Conservation (phyloP, 805 yeast species). For the Starmera amethionina region DNA sequence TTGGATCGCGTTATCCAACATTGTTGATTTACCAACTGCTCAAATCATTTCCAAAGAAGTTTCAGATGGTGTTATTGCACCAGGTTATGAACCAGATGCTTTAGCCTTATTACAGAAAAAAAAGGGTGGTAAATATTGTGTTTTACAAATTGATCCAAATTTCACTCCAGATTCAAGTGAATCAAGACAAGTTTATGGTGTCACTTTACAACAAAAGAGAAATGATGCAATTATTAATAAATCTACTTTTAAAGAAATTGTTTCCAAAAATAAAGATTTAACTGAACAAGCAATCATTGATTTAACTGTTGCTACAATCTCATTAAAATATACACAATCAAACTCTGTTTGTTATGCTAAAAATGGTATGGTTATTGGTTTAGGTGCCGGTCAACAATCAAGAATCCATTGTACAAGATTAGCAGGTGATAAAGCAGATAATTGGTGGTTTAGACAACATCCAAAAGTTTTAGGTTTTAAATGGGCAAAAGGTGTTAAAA, state of each 20-base stretch:
- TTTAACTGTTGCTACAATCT: slow-evolving; percentile 93
- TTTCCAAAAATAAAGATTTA: slow-evolving; percentile 75
- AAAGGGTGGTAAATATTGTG: slow-evolving; percentile 96
- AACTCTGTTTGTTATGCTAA: slow-evolving; percentile 98
- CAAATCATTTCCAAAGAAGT: slow-evolving; percentile 96
- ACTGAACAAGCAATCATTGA: slow-evolving; percentile 91
- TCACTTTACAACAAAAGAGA: slow-evolving; percentile 91
- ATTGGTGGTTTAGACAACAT: slow-evolving; percentile 99
- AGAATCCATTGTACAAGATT: slow-evolving; percentile 98
- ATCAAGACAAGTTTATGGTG: slow-evolving; percentile 93
- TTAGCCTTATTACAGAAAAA: slow-evolving; percentile 79
- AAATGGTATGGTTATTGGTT: slow-evolving; percentile 98
- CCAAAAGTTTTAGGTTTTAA: slow-evolving; percentile 86
- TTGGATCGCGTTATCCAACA: slow-evolving; percentile 93
- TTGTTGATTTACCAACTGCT: slow-evolving; percentile 94
- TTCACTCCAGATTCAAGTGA: slow-evolving; percentile 74
- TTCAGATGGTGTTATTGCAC: slow-evolving; percentile 97
- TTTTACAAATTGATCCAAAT: slow-evolving; percentile 92
- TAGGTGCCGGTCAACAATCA: slow-evolving; percentile 99
- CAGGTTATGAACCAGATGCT: slow-evolving; percentile 91
- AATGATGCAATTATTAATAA: slow-evolving; percentile 94
- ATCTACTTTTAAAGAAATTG: slow-evolving; percentile 84
- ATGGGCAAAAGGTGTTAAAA: slow-evolving; percentile 97
- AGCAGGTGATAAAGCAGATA: slow-evolving; percentile 99
- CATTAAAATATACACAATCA: slow-evolving; percentile 95